Evolutionary conservation across 2,329 filamentous ascomycete species (phyloP).

Genomic region (Microdochium paspali): DNA sequence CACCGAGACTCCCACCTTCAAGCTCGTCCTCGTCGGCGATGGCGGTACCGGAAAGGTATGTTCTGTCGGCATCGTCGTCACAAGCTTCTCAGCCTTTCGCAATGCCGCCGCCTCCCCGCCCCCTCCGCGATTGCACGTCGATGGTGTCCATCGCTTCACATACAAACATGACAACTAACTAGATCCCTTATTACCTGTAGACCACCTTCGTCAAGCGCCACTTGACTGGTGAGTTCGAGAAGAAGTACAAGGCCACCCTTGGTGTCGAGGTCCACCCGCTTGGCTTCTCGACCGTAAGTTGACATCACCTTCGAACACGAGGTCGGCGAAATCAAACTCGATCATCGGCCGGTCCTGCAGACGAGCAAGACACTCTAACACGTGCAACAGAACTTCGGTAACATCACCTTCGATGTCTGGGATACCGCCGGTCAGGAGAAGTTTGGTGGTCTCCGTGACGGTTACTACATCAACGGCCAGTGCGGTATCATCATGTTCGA

Average conservation of each 20-base stretch:
- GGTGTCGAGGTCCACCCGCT: slow-evolving; percentile 99
- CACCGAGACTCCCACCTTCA: slow-evolving; percentile 70
- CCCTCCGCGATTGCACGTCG: background rate
- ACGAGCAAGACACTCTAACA: background rate
- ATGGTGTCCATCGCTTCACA: background rate
- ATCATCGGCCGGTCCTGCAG: no score
- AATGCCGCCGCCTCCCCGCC: background rate
- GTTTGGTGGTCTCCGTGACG: slow-evolving; percentile 97
- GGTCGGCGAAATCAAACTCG: no score
- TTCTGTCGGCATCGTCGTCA: slow-evolving; percentile 10
- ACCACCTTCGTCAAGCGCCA: slow-evolving; percentile 99
- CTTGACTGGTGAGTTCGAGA: slow-evolving; percentile 99
- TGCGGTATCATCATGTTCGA: slow-evolving; percentile 99
- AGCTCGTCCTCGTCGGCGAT: slow-evolving; percentile 98
- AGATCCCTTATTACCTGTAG: slow-evolving; percentile 35
- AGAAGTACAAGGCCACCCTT: slow-evolving; percentile 99
- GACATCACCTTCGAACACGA: slow-evolving; percentile 11
- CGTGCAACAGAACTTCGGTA: slow-evolving; percentile 66
- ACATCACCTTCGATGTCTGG: slow-evolving; percentile 99
- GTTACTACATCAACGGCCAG: slow-evolving; percentile 99
- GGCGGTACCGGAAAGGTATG: slow-evolving; percentile 98
- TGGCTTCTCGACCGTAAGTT: slow-evolving; percentile 89
- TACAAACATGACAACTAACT: slow-evolving; percentile 5
- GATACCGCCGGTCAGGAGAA: slow-evolving; percentile 99
- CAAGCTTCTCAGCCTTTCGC: slow-evolving; percentile 9